Conservation (phyloP, 2,329 filamentous ascomycete species). For the Nectriaceae sp. region DNA sequence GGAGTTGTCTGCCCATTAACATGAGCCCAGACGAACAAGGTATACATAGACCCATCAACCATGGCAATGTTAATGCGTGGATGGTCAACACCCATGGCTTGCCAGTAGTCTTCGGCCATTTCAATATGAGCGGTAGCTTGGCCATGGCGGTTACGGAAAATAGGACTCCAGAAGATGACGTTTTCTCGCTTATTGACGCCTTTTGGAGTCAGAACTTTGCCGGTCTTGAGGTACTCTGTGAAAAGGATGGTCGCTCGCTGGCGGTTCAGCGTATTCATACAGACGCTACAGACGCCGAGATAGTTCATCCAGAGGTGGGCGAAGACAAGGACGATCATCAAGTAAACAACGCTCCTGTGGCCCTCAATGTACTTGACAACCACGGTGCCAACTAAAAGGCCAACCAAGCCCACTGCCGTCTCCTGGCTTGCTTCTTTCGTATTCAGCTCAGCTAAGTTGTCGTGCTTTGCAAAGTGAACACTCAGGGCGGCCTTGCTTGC, state of each 20-base stretch:
- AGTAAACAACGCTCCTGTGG: constrained; percentile 70
- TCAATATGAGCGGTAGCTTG: constrained; percentile 38
- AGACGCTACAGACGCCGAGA: constrained; percentile 78
- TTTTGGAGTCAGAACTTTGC: constrained; percentile 60
- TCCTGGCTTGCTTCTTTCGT: constrained; percentile 95
- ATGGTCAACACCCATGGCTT: constrained; percentile 30
- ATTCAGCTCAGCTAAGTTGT: constrained; percentile 91
- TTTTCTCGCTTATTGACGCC: constrained; percentile 67
- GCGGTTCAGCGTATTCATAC: constrained; percentile 81
- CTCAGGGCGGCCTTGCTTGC: constrained; percentile 89
- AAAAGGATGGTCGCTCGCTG: constrained; percentile 83
- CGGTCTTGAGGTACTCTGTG: constrained; percentile 53
- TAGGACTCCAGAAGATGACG: constrained; percentile 53
- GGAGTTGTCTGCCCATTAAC: constrained; percentile 15
- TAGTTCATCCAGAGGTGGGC: constrained; percentile 86
- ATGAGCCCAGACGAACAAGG: constrained; percentile 32
- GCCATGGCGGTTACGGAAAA: constrained; percentile 31
- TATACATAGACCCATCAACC: constrained; percentile 32
- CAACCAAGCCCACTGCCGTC: constrained; percentile 85
- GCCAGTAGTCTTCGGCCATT: constrained; percentile 44
- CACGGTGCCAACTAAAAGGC: constrained; percentile 81
- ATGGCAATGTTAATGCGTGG: constrained; percentile 21
- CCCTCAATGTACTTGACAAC: constrained; percentile 77
- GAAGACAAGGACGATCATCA: constrained; percentile 70
- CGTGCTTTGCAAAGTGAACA: constrained; percentile 84